phyloP scores from a whole-genome alignment of 768 basidiomycete species.

The Amanita thiersii region DNA sequence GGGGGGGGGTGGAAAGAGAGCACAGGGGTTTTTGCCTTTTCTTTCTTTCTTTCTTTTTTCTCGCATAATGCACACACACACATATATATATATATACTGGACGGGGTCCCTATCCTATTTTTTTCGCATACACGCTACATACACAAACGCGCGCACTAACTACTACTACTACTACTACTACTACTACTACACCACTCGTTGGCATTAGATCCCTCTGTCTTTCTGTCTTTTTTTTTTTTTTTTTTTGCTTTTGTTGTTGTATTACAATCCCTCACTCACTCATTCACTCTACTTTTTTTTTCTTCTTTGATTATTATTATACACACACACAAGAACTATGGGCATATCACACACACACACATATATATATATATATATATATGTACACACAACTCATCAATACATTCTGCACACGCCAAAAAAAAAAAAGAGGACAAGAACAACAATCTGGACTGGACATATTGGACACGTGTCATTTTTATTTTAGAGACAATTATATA shows the following conservation, averaged over 20 bases:
- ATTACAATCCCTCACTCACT: neutral
- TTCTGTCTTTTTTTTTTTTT: slow-evolving; percentile 5
- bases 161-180: neutral
- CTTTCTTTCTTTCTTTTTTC: slow-evolving; percentile 1
- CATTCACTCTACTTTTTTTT: slow-evolving; percentile 1
- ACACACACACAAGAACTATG: neutral
- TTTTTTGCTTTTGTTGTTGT: neutral
- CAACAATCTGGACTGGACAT: too few species aligned
- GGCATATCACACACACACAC: too few species aligned
- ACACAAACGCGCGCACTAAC: neutral
- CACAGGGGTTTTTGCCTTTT: slow-evolving; percentile 5
- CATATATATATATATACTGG: neutral
- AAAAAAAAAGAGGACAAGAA: too few species aligned
- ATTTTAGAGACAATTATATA: too few species aligned
- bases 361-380: too few species aligned
- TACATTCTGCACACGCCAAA: too few species aligned
- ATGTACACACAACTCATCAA: too few species aligned
- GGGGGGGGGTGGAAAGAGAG: neutral
- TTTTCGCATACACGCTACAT: neutral
- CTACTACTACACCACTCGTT: slow-evolving; percentile 1
- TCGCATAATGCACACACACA: slow-evolving; percentile 4
- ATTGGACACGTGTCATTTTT: too few species aligned
- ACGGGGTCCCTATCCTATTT: neutral
- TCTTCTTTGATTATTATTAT: neutral
- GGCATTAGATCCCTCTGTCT: slow-evolving; percentile 3